Evolutionary conservation across 1,284 basidiomycete species (phyloP).

Genomic region (Rhizoctonia solani): DNA sequence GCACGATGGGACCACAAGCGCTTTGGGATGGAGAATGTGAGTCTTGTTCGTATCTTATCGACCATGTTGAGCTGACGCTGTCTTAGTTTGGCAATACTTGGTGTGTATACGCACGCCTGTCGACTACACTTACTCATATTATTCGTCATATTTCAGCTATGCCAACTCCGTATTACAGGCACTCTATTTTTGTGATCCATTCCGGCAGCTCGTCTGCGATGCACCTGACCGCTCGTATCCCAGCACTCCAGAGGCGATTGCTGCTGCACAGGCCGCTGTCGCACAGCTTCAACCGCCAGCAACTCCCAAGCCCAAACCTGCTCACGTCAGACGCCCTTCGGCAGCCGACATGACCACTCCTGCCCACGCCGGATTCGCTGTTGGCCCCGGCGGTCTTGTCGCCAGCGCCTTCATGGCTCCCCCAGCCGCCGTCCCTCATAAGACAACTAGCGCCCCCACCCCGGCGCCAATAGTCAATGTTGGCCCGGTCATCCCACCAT

Average conservation of each 20-base stretch:
- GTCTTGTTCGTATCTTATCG: conserved; percentile 48
- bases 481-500: conserved; percentile 54
- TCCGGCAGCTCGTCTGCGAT: conserved; percentile 73
- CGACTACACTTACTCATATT: conserved; percentile 10
- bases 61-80: conserved; percentile 25
- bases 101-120: conserved; percentile 49
- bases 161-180: conserved; percentile 98
- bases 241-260: conserved; percentile 14
- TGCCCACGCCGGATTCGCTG: conserved; percentile 40
- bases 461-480: conserved; percentile 40
- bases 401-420: conserved; percentile 33
- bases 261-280: conserved; percentile 20
- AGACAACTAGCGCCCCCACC: conserved; percentile 41
- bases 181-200: conserved; percentile 86
- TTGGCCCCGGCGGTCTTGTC: conserved; percentile 43
- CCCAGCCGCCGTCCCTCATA: conserved; percentile 15
- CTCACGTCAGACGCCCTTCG: conserved; percentile 32
- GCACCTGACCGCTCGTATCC: conserved; percentile 53
- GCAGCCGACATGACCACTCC: conserved; percentile 32
- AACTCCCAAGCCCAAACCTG: conserved; percentile 41
- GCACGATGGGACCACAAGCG: conserved; percentile 62
- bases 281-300: conserved; percentile 37
- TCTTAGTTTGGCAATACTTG: conserved; percentile 80
- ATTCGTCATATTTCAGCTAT: conserved; percentile 66
- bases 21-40: conserved; percentile 92